These are phyloP conservation scores for Turritis glabra DNA, from an alignment of 345 rosid genomes.

Conservation along the genomic window DNA sequence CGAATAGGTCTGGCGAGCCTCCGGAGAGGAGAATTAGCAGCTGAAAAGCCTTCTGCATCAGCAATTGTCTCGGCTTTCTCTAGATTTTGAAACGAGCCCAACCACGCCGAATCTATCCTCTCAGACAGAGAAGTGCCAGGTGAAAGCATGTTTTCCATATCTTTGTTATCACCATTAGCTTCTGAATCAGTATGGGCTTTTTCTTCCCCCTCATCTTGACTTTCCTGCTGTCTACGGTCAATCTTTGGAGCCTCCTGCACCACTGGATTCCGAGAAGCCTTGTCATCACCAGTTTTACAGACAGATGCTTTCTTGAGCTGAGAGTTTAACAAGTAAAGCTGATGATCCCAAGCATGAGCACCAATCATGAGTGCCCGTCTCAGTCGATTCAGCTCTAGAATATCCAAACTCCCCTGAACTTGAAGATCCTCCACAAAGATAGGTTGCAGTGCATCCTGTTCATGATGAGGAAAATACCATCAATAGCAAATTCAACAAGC, in stretches of 20 bases:
- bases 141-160: constrained; percentile 38
- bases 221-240: constrained; percentile 29
- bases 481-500: constrained; percentile 7
- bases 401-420: constrained; percentile 56
- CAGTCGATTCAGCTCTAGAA: constrained; percentile 71
- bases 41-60: constrained; percentile 45
- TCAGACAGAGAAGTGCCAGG: constrained; percentile 71
- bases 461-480: constrained; percentile 11
- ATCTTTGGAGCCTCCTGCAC: constrained; percentile 35
- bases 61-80: constrained; percentile 41
- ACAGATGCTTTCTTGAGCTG: constrained; percentile 52
- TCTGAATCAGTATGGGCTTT: constrained; percentile 48
- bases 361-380: constrained; percentile 70
- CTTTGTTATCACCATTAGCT: constrained; percentile 29
- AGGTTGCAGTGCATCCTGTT: constrained; percentile 64
- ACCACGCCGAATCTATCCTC: constrained; percentile 99
- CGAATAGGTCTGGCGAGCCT: constrained; percentile 60
- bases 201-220: constrained; percentile 38
- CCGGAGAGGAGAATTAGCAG: constrained; percentile 44
- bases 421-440: constrained; percentile 47
- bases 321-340: constrained; percentile 64
- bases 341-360: constrained; percentile 79
- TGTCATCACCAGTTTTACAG: constrained; percentile 42
- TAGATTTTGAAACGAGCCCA: constrained; percentile 61
- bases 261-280: constrained; percentile 36